Percentiles rank a stretch among this genome's conserved stretches.
Evolutionary conservation across 495 filamentous ascomycete genomes (phyloP).

Genomic region (Geopyxis carbonaria): DNA sequence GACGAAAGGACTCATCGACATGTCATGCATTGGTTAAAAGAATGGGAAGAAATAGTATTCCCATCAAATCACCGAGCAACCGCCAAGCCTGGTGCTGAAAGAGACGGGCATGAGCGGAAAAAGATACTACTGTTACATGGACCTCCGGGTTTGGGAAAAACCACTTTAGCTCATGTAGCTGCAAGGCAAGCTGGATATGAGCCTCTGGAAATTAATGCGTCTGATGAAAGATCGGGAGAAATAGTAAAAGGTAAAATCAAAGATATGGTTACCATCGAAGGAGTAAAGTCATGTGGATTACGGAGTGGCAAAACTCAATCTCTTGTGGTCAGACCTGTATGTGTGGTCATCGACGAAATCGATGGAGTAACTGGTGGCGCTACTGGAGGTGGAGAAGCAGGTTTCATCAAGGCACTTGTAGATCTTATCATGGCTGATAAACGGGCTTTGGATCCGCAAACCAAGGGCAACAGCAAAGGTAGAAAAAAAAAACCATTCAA

Average conservation of each 20-base stretch:
- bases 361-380: constrained; percentile 77
- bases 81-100: constrained; percentile 26
- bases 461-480: constrained; percentile 21
- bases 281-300: constrained; percentile 63
- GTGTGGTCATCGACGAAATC: constrained; percentile 89
- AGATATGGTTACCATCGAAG: constrained; percentile 78
- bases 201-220: constrained; percentile 76
- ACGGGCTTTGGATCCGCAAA: neutral
- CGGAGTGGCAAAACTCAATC: constrained; percentile 35
- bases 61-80: constrained; percentile 33
- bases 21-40: constrained; percentile 84
- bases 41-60: constrained; percentile 86
- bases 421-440: constrained; percentile 74
- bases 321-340: constrained; percentile 64
- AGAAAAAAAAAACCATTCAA: constrained; percentile 63
- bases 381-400: constrained; percentile 48
- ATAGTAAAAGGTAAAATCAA: constrained; percentile 81
- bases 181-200: constrained; percentile 90
- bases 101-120: constrained; percentile 52
- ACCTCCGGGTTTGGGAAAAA: constrained; percentile 87
- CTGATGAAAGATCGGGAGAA: constrained; percentile 54
- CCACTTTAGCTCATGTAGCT: constrained; percentile 89
- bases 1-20: constrained; percentile 87
- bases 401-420: constrained; percentile 87
- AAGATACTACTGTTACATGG: constrained; percentile 85